Conservation (phyloP, 1,284 basidiomycete genomes). For the Leccinum pachyderme region DNA sequence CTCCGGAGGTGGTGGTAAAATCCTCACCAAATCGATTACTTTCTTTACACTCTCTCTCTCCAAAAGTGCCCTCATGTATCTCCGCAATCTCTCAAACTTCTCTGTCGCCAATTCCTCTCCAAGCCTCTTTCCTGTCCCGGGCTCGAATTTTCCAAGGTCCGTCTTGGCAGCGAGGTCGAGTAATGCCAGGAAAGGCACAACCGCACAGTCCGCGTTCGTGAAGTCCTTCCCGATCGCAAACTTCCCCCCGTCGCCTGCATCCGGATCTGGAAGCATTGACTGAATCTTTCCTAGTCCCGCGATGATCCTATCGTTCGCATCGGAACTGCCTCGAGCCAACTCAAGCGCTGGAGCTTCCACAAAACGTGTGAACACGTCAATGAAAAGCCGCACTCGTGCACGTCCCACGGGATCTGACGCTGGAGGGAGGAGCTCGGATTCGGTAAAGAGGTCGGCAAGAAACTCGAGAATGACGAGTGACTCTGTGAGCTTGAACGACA, state of each 20-base stretch:
- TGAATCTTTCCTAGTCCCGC: constrained; percentile 33
- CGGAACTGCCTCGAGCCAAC: not conserved
- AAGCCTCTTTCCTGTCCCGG: constrained; percentile 40
- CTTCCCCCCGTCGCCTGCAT: constrained; percentile 9
- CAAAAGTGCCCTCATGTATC: not conserved
- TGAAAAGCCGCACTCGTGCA: constrained; percentile 52
- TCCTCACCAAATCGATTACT: constrained; percentile 1
- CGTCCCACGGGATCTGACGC: constrained; percentile 48
- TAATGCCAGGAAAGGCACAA: constrained; percentile 47
- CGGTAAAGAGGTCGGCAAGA: constrained; percentile 52
- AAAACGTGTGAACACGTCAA: constrained; percentile 31
- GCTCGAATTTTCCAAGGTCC: constrained; percentile 43
- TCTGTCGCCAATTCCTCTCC: constrained; percentile 11
- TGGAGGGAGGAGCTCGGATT: constrained; percentile 38
- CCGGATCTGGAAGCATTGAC: constrained; percentile 30
- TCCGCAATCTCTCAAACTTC: not conserved
- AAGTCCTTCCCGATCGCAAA: constrained; percentile 28
- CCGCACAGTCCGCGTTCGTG: constrained; percentile 22
- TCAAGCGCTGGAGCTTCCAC: not conserved
- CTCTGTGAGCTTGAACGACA: constrained; percentile 59
- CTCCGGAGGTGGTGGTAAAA: not conserved
- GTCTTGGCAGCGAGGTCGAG: constrained; percentile 40
- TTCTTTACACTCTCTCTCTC: not conserved
- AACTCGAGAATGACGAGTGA: constrained; percentile 64
- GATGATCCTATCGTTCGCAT: constrained; percentile 1